Evolutionary conservation across 116 monocot species (phyloP).

Genomic region (Papilionanthe hybrid): DNA sequence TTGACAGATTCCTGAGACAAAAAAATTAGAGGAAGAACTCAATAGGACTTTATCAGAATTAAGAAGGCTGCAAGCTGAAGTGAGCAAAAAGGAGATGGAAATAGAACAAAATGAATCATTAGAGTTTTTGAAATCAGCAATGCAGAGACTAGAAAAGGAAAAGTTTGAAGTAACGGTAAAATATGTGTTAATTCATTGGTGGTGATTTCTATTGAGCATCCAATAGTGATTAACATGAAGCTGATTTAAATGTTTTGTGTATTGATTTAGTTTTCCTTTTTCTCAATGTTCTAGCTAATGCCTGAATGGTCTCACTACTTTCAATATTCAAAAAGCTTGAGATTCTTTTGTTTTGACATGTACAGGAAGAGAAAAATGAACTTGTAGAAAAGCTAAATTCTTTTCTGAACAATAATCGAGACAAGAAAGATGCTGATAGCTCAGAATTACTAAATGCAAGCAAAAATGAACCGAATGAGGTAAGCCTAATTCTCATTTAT

Average conservation of each 20-base stretch:
- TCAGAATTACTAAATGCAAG: constrained; percentile 13
- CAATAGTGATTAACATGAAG: not conserved
- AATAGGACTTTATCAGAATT: constrained; percentile 49
- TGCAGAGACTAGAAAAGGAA: constrained; percentile 51
- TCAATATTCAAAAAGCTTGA: not conserved
- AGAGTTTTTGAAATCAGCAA: constrained; percentile 28
- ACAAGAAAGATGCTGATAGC: constrained; percentile 28
- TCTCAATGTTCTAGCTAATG: not conserved
- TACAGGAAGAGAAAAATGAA: constrained; percentile 62
- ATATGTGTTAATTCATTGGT: not conserved
- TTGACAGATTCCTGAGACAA: constrained; percentile 46
- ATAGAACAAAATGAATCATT: constrained; percentile 38
- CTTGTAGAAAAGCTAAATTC: constrained; percentile 32
- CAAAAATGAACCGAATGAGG: constrained; percentile 35
- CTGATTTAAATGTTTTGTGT: not conserved
- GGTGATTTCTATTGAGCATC: not conserved
- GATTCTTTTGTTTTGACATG: constrained; percentile 10
- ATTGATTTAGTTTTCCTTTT: not conserved
- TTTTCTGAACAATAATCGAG: constrained; percentile 17
- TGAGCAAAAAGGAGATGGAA: constrained; percentile 30
- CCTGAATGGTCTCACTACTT: constrained; percentile 5
- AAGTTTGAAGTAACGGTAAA: constrained; percentile 66
- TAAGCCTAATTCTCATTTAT: constrained; percentile 16
- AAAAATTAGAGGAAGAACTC: constrained; percentile 58
- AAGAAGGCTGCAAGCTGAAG: constrained; percentile 41